Evolutionary conservation across 192 early-diverging fungal genomes (phyloP), one percentile per base, ranked within the genome.

Genomic region (Gigaspora rosea): DNA sequence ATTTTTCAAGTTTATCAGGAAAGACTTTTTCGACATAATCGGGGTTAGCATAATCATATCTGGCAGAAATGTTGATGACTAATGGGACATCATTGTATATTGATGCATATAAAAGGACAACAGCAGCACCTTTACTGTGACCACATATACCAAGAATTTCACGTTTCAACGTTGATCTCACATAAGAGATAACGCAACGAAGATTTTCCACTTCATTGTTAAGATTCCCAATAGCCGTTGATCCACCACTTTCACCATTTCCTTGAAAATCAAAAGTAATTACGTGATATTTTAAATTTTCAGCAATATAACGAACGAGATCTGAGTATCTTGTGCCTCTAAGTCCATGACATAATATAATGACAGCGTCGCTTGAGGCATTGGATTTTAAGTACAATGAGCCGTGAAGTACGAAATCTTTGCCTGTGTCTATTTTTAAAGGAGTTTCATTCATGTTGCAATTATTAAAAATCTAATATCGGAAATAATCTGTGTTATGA

Each of bases 91-190:
- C 58, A 27, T 73, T 52, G 61, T 86, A 82, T 22, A 82, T 82
- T 74, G 75, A 77, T 2, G 85, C 84, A 79, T 86, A 88, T 36
- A 87, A 74, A 47, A 88, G 78, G 72, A 85, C 79, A 49, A 78
- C 83, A 6, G 82, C 83, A 5, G 81, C 86, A n/a, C 87, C 89
- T 71, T 88, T 90, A 18, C 86, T 87, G 59, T 90, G 89, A 0
- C 86, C 89, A 9, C 85, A 47, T 3, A 86, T 77, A 8, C 82
- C 84, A 15, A 79, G 18, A 22, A 89, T 82, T 16, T 41, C 22
- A 47, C 18, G 69, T 57, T 49, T 47, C 13, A 54, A 59, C 0
- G 27, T 62, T 52, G 69, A 54, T 46, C 81, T 68, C 20, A 82
- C 58, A 22, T 80, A 74, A 15, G 81, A 51, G 13, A 90, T 66